phyloP scores from a whole-genome alignment of 192 early-diverging fungal species.

The Phycomyces nitens region DNA sequence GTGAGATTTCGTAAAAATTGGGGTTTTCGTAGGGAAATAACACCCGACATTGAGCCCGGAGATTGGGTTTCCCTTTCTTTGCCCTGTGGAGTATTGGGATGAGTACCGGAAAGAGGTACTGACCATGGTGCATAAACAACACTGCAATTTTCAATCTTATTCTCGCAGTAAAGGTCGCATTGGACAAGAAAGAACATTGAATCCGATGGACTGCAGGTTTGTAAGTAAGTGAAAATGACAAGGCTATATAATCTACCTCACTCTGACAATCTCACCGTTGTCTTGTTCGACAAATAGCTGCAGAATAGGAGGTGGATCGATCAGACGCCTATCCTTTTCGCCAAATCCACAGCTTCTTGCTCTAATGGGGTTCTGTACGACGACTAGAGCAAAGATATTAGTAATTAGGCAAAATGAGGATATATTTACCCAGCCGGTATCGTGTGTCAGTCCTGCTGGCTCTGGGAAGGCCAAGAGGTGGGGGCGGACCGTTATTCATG shows the following conservation, averaged over 20 bases:
- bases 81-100: neutral
- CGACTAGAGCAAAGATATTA: slow-evolving; percentile 15
- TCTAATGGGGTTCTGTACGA: slow-evolving; percentile 60
- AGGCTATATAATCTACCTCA: slow-evolving; percentile 31
- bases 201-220: neutral
- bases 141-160: slow-evolving; percentile 28
- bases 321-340: slow-evolving; percentile 63
- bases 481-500: slow-evolving; percentile 1
- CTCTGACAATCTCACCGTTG: slow-evolving; percentile 12
- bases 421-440: slow-evolving; percentile 16
- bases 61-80: neutral
- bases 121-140: slow-evolving; percentile 37
- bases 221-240: neutral
- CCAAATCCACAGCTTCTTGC: slow-evolving; percentile 69
- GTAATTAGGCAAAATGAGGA: no score
- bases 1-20: slow-evolving; percentile 19
- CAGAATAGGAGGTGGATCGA: slow-evolving; percentile 66
- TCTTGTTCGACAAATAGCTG: slow-evolving; percentile 48
- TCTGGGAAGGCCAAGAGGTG: slow-evolving; percentile 17
- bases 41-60: neutral
- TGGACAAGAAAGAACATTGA: slow-evolving; percentile 32
- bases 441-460: slow-evolving; percentile 11
- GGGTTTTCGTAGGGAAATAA: slow-evolving; percentile 15
- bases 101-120: slow-evolving; percentile 9
- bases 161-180: slow-evolving; percentile 29